Conservation (phyloP, 306 rosid species). For the Urtica urens region DNA sequence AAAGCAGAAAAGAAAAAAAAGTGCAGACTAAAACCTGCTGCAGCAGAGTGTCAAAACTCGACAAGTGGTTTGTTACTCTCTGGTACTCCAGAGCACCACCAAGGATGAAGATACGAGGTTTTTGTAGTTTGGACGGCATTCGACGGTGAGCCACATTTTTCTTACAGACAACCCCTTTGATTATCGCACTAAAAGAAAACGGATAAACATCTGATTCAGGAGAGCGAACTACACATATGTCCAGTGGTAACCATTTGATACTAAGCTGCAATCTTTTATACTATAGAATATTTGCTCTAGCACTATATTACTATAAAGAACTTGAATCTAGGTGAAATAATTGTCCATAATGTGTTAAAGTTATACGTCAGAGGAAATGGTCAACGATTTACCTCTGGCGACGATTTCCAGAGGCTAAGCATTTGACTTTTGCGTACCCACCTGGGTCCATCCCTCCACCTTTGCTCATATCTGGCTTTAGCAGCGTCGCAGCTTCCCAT, state of each 20-base stretch:
- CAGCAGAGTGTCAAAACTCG: constrained; percentile 90
- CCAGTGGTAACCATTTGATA: too few species aligned
- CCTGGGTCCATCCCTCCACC: constrained; percentile 97
- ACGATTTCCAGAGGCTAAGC: constrained; percentile 73
- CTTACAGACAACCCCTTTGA: constrained; percentile 90
- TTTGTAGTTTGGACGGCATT: constrained; percentile 68
- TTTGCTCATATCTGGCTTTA: constrained; percentile 90
- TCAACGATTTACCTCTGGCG: constrained; percentile 46
- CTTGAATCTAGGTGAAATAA: too few species aligned
- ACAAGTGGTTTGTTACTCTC: constrained; percentile 66
- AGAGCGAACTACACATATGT: constrained; percentile 10
- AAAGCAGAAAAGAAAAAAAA: constrained; percentile 20
- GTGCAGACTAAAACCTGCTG: constrained; percentile 74
- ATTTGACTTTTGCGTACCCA: constrained; percentile 86
- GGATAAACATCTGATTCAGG: constrained; percentile 19
- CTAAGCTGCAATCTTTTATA: too few species aligned
- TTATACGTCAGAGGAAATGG: too few species aligned
- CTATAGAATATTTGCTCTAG: too few species aligned
- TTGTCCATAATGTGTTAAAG: too few species aligned
- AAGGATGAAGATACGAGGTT: constrained; percentile 72
- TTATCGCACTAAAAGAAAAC: constrained; percentile 48
- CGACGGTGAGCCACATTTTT: constrained; percentile 94
- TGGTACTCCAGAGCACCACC: constrained; percentile 99
- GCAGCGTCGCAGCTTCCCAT: constrained; percentile 90
- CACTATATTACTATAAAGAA: too few species aligned